Evolutionary conservation across 2,329 filamentous ascomycete genomes (phyloP).

Genomic region (Epichloe uncinata): DNA sequence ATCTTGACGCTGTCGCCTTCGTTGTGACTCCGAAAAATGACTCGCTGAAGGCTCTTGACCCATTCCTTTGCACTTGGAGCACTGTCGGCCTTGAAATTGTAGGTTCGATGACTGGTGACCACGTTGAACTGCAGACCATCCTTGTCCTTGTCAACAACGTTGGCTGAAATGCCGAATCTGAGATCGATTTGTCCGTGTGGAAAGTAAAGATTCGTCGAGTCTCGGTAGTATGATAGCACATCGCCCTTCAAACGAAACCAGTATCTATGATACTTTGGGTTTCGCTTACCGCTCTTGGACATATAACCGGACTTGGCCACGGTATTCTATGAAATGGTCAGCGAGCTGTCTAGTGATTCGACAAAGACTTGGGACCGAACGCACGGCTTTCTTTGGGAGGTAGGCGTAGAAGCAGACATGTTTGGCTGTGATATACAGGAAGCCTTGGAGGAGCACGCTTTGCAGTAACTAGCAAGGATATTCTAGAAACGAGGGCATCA

Average conservation of each 20-base stretch:
- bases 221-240: conserved; percentile 77
- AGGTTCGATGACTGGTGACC: conserved; percentile 68
- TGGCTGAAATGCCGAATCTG: conserved; percentile 81
- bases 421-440: conserved; percentile 85
- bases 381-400: conserved; percentile 78
- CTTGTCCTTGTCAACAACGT: conserved; percentile 61
- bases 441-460: conserved; percentile 83
- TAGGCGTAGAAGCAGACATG: conserved; percentile 98
- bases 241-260: conserved; percentile 92
- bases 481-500: conserved; percentile 34
- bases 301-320: conserved; percentile 79
- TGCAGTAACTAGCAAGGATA: conserved; percentile 91
- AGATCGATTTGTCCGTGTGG: conserved; percentile 86
- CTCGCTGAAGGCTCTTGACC: conserved; percentile 86
- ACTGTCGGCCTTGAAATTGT: conserved; percentile 83
- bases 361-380: conserved; percentile 15
- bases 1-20: conserved; percentile 97
- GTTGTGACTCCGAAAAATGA: conserved; percentile 91
- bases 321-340: conserved; percentile 39
- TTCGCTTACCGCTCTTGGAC: conserved; percentile 76
- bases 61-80: conserved; percentile 82
- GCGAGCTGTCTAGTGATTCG: neutral
- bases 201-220: conserved; percentile 79
- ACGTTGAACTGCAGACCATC: conserved; percentile 68
- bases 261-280: conserved; percentile 76